These are phyloP conservation scores for Macroventuria anomochaeta DNA, from an alignment of 2,329 filamentous ascomycete species.

Conservation along the genomic window DNA sequence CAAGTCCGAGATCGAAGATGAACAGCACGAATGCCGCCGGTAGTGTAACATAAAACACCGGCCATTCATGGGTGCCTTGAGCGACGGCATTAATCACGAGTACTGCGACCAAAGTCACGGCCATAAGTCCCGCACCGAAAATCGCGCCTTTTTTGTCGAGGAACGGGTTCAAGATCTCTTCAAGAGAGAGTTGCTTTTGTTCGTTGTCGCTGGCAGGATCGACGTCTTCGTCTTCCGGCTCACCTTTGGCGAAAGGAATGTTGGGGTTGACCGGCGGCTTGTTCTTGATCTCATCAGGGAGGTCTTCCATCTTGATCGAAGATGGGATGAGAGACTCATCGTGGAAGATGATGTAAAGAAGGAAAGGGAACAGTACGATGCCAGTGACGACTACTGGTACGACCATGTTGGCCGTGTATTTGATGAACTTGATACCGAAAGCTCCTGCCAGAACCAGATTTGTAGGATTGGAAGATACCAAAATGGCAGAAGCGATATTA, in stretches of 20 bases:
- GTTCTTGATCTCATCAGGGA: constrained; percentile 63
- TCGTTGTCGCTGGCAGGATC: constrained; percentile 56
- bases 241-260: constrained; percentile 69
- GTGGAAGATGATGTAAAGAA: constrained; percentile 73
- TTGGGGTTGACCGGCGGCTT: constrained; percentile 73
- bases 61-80: constrained; percentile 57
- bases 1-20: constrained; percentile 68
- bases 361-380: constrained; percentile 71
- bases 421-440: constrained; percentile 73
- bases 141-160: constrained; percentile 70
- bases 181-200: constrained; percentile 64
- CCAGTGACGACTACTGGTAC: constrained; percentile 73
- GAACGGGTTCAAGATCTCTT: constrained; percentile 78
- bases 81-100: constrained; percentile 70
- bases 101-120: constrained; percentile 69
- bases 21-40: constrained; percentile 74
- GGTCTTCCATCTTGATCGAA: constrained; percentile 71
- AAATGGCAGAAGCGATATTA: constrained; percentile 75
- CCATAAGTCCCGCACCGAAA: constrained; percentile 71
- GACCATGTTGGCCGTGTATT: constrained; percentile 79
- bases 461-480: constrained; percentile 80
- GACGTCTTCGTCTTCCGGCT: constrained; percentile 60
- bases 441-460: constrained; percentile 77
- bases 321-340: constrained; percentile 68
- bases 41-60: constrained; percentile 72